Evolutionary conservation across 2,329 filamentous ascomycete genomes (phyloP).

Genomic region (Aspergillus amoenus): DNA sequence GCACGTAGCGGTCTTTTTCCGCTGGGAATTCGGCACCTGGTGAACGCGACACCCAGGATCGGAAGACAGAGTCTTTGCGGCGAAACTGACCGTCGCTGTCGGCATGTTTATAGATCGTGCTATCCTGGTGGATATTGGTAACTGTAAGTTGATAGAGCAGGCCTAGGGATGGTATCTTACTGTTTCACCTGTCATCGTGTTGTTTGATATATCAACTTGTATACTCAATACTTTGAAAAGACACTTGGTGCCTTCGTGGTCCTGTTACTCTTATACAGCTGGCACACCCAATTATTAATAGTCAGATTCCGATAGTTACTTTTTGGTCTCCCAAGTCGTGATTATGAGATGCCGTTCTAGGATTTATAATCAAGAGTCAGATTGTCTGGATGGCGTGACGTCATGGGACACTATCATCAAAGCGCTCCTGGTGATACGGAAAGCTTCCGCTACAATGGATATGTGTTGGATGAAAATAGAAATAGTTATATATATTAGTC

Average conservation of each 20-base stretch:
- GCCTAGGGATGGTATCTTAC: neutral
- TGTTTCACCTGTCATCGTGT: neutral
- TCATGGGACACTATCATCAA: neutral
- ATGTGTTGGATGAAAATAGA: neutral
- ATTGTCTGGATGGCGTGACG: neutral
- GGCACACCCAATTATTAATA: neutral
- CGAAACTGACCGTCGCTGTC: constrained; percentile 54
- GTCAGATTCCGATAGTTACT: neutral
- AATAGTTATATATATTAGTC: neutral
- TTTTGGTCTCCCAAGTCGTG: neutral
- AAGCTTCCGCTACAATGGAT: neutral
- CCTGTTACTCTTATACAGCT: neutral
- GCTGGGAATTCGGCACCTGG: constrained; percentile 55
- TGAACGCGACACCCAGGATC: constrained; percentile 55
- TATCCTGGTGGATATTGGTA: constrained; percentile 8
- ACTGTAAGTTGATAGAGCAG: neutral
- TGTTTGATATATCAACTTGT: neutral
- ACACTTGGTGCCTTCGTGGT: neutral
- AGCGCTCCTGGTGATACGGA: neutral
- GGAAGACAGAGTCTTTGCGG: constrained; percentile 56
- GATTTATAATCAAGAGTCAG: constrained; percentile 1
- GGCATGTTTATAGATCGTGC: constrained; percentile 31
- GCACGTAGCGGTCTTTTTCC: constrained; percentile 59
- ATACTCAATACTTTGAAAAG: neutral
- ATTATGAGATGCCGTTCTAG: neutral